Conservation (phyloP, 805 yeast genomes). For the Clavispora vitiphila region DNA sequence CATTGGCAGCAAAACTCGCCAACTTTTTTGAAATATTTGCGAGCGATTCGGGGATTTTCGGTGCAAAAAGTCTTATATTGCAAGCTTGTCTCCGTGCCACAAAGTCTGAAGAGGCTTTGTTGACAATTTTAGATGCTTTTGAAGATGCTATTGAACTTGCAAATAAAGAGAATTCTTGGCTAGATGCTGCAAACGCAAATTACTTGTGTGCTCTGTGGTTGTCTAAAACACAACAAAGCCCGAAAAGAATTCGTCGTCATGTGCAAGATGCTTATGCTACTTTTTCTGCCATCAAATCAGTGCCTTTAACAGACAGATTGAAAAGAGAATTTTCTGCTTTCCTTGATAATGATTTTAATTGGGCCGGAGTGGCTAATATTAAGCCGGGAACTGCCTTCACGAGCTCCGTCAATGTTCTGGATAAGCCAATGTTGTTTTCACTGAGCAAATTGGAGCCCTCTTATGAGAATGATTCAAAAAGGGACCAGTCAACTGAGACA, state of each 20-base stretch:
- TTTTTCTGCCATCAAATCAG: constrained; percentile 26
- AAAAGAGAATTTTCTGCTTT: constrained; percentile 24
- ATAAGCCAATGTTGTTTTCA: not conserved
- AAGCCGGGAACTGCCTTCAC: not conserved
- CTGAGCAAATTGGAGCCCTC: not conserved
- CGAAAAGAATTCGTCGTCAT: constrained; percentile 31
- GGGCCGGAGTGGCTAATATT: constrained; percentile 26
- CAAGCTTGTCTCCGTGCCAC: constrained; percentile 24
- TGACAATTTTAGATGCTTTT: constrained; percentile 40
- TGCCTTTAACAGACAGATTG: constrained; percentile 19
- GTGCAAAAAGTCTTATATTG: constrained; percentile 30
- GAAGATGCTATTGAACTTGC: constrained; percentile 43
- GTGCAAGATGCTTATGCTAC: constrained; percentile 32
- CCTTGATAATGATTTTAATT: constrained; percentile 19
- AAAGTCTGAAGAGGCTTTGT: constrained; percentile 16
- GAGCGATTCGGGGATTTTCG: constrained; percentile 28
- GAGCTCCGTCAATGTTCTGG: not conserved
- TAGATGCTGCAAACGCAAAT: constrained; percentile 37
- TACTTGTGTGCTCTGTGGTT: constrained; percentile 43
- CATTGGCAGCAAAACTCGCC: constrained; percentile 17
- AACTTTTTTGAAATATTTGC: constrained; percentile 30
- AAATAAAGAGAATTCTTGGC: constrained; percentile 21
- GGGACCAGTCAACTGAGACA: not conserved
- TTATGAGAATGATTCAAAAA: not conserved
- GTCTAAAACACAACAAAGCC: constrained; percentile 14